Base-by-base conservation (phyloP, 768 basidiomycete species). In the Macrolepiota dolichaula region DNA sequence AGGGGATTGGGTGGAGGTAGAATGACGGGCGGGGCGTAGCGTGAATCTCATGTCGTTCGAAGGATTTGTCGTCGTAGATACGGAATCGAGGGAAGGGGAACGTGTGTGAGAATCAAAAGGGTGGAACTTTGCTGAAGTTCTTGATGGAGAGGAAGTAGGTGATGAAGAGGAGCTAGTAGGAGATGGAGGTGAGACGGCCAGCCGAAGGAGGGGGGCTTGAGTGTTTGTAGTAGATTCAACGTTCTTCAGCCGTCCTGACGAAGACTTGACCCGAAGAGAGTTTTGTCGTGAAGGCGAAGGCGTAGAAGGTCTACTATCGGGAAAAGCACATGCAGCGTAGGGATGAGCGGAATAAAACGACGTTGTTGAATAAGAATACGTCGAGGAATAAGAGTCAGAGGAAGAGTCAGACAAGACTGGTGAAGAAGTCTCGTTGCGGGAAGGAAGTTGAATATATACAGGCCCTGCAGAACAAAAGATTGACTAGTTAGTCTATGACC, bases 361-460 rank as follows among this genome's bases (percentile, higher is more conserved):
- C 19, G 66, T 67, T 13, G 62, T 62, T 9, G 57, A 61, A 32
- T 69, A 66, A 37, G 73, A 68, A n/a, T n/a, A n/a, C 35, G 51
- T 68, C 2, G 72, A 71, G 19, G 63, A 62, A 29, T 63, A 55
- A 19, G 74, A 72, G 22, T 69, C 68, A 36, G 66, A 22, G 9
- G 76, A 72, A 22, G 70, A 68, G 6, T 64, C 46, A n/a, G 71
- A 69, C 15, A 50, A 59, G 55, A 62, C 64, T 37, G 56, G 62
- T 9, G 60, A 59, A 40, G 62, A 59, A 29, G 61, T 12, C 53
- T 38, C 53, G 61, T 50, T 55, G 58, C 29, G 59, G 46, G 55
- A 54, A 53, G 63, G 59, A 55, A 65, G 56, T 44, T n/a, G 67
- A 46, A 69, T 54, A 55, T 68, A 68, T 29, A 67, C 65, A 36